Percentiles rank a stretch among this genome's conserved stretches.
Conservation (phyloP, 805 yeast genomes). For the Candida schatavii region DNA sequence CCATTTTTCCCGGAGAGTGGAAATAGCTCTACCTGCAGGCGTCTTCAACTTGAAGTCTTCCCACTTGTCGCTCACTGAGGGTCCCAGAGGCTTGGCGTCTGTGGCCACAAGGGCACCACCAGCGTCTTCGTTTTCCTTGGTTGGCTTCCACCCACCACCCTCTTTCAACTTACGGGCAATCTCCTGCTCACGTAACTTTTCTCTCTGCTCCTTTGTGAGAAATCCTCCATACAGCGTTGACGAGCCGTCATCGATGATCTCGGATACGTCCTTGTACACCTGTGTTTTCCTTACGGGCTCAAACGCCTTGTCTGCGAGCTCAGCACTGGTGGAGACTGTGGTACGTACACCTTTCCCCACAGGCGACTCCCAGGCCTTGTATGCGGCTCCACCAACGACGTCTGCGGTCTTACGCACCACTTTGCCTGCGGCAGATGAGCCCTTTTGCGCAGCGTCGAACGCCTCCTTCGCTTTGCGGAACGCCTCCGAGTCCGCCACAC, state of each 20-base stretch:
- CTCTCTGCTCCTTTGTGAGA: slow-evolving; percentile 79
- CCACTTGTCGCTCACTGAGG: slow-evolving; percentile 61
- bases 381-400: slow-evolving; percentile 85
- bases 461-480: slow-evolving; percentile 93
- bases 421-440: slow-evolving; percentile 63
- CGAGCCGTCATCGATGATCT: slow-evolving; percentile 90
- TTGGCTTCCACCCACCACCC: slow-evolving; percentile 63
- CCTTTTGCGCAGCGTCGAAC: slow-evolving; percentile 76
- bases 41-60: slow-evolving; percentile 66
- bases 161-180: slow-evolving; percentile 52
- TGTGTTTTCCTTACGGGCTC: slow-evolving; percentile 93
- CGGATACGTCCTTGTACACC: slow-evolving; percentile 82
- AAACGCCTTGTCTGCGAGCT: slow-evolving; percentile 78
- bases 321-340: slow-evolving; percentile 80
- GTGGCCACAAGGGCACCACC: slow-evolving; percentile 83
- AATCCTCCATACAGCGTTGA: slow-evolving; percentile 90
- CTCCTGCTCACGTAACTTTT: slow-evolving; percentile 53
- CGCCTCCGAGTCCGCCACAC: slow-evolving; percentile 90
- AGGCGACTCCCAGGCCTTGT: slow-evolving; percentile 94
- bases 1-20: slow-evolving; percentile 67
- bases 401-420: slow-evolving; percentile 88
- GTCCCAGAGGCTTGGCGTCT: slow-evolving; percentile 71
- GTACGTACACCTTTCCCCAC: slow-evolving; percentile 86
- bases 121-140: slow-evolving; percentile 76
- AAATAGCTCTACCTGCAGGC: slow-evolving; percentile 61